Conservation (phyloP, 164 flowering plant species). For the Aristolochia californica region DNA sequence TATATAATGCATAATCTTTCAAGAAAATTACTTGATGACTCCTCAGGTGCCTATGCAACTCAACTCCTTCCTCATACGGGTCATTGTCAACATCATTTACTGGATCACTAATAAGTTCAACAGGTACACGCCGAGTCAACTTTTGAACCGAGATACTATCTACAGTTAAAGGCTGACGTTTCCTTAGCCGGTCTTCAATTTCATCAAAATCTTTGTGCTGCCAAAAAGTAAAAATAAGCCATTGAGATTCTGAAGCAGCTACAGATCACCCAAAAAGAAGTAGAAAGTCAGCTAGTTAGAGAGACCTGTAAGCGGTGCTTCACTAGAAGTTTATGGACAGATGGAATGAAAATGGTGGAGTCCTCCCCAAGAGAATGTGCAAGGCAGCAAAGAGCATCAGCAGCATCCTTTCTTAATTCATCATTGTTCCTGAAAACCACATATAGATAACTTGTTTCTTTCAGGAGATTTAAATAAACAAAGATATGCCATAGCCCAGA, state of each 20-base stretch:
- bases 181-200: constrained; percentile 67
- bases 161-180: constrained; percentile 68
- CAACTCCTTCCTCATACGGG: constrained; percentile 64
- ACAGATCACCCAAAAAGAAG: neutral
- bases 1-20: neutral
- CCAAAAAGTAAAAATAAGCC: constrained; percentile 6
- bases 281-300: neutral
- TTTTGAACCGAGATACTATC: constrained; percentile 50
- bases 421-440: constrained; percentile 58
- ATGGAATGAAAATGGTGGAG: constrained; percentile 82
- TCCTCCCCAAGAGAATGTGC: constrained; percentile 95
- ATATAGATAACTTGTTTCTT: no score
- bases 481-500: no score
- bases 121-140: constrained; percentile 49
- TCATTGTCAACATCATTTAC: constrained; percentile 68
- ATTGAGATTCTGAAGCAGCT: neutral
- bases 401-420: constrained; percentile 87
- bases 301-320: constrained; percentile 69
- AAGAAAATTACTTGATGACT: constrained; percentile 71
- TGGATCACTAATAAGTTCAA: constrained; percentile 77
- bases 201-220: constrained; percentile 98
- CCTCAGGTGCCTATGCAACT: constrained; percentile 40
- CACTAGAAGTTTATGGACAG: constrained; percentile 74
- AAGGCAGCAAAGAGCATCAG: constrained; percentile 93
- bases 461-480: no score